Conservation (phyloP, 2,329 filamentous ascomycete genomes). For the Paraphoma chrysanthemicola region DNA sequence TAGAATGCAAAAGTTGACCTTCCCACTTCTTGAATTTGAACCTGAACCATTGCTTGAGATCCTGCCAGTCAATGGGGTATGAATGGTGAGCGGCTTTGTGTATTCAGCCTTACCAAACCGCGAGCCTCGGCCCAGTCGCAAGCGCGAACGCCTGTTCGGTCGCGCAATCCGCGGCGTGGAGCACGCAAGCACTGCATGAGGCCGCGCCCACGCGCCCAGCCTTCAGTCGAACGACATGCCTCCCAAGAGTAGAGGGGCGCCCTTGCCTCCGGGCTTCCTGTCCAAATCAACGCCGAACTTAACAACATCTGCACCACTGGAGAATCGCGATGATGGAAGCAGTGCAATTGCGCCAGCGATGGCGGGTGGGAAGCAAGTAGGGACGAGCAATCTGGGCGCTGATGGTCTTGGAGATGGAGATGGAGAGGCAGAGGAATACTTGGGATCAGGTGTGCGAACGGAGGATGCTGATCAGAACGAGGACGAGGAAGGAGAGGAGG, state of each 20-base stretch:
- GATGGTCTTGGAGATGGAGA: background rate
- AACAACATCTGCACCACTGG: constrained; percentile 34
- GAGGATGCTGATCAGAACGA: constrained; percentile 16
- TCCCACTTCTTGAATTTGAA: background rate
- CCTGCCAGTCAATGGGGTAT: too few relatives aligned
- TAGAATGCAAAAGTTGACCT: background rate
- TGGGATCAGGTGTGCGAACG: constrained; percentile 2
- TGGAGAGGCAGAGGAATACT: too few relatives aligned
- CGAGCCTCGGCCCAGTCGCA: constrained; percentile 13
- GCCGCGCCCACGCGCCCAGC: constrained; percentile 5
- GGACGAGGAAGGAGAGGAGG: constrained; percentile 17
- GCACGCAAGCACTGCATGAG: constrained; percentile 28
- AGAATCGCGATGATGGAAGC: background rate
- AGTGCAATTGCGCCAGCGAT: background rate
- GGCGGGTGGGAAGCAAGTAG: background rate
- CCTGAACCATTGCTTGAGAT: background rate
- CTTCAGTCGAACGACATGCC: constrained; percentile 46
- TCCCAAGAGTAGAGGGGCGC: constrained; percentile 52
- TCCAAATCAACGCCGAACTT: constrained; percentile 58
- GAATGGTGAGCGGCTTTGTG: too few relatives aligned
- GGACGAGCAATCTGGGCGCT: background rate
- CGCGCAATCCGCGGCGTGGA: constrained; percentile 10
- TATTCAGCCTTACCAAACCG: background rate
- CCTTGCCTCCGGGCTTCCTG: constrained; percentile 49
- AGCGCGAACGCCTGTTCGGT: constrained; percentile 22